Evolutionary conservation across 2,329 filamentous ascomycete genomes (phyloP), one percentile per base, ranked within the genome.

Genomic region (Aspergillus aculeatus): DNA sequence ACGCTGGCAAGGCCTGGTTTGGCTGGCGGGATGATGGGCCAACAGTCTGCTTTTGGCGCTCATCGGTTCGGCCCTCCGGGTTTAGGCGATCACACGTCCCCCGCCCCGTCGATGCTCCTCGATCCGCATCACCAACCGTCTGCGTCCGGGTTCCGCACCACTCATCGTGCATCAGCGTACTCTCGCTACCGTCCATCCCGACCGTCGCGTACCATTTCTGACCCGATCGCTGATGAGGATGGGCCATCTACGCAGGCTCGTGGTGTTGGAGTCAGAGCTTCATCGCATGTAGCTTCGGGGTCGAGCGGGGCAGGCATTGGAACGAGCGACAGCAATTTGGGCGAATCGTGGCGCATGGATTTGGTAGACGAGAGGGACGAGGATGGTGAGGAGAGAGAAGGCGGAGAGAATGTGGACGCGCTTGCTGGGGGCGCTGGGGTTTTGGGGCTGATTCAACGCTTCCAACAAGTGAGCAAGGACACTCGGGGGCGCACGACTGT

Each of bases 371-470:
- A 70, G 59, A 65, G 58, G 21, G 67, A 74, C 44, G 69, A 78
- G 10, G 72, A 70, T 3, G 75, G 78, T 23, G 80, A 77, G 23
- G 78, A 74, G 3, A 82, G 82, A 4, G 80, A 80, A 16, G 77
- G 75, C 14, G 77, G 75, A 9, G 80, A 81, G 31, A 78, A 80
- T 54, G 79, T 82, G 7, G 78, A 82, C 19, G 77, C 73, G 9
- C 71, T 80, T 31, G 74, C 73, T 29, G 78, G 77, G 0, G 81
- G 81, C 4, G 81, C 80, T 2, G 87, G 87, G 2, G 86, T 89
- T 5, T 73, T 90, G 59, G 87, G 87, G 9, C 72, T 90, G 65
- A 79, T 90, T 58, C 84, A 87, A 70, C 86, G 90, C 68, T 89
- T 89, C 67, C 85, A 87, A 62, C 86, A 84, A 73, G 85, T 84